These are phyloP conservation scores for Diaporthe destruens DNA, from an alignment of 2,329 filamentous ascomycete genomes.

Conservation along the genomic window DNA sequence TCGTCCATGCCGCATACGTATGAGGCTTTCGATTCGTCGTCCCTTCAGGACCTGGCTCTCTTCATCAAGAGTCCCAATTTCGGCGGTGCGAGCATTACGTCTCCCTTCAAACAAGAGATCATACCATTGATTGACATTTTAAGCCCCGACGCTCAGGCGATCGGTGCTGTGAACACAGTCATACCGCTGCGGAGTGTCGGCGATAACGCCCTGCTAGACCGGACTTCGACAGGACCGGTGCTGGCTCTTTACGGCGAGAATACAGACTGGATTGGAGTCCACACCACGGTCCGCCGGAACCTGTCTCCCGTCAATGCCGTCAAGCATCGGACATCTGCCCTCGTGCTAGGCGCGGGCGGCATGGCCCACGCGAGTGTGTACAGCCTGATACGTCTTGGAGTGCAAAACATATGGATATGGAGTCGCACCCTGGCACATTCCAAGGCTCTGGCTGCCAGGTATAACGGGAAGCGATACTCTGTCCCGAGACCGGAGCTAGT, in stretches of 20 bases:
- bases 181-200: constrained; percentile 66
- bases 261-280: constrained; percentile 75
- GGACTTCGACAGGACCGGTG: constrained; percentile 67
- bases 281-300: constrained; percentile 70
- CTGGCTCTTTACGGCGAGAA: constrained; percentile 74
- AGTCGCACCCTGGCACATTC: constrained; percentile 67
- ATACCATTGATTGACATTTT: constrained; percentile 68
- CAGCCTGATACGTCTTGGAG: constrained; percentile 70
- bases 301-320: constrained; percentile 69
- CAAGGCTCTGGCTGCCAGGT: constrained; percentile 66
- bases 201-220: constrained; percentile 56
- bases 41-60: constrained; percentile 65
- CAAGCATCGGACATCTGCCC: constrained; percentile 51
- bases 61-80: constrained; percentile 68
- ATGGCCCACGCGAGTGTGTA: constrained; percentile 64
- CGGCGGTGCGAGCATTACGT: constrained; percentile 70
- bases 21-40: constrained; percentile 63
- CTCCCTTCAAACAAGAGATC: constrained; percentile 73
- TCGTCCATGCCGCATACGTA: constrained; percentile 72
- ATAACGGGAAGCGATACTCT: constrained; percentile 1
- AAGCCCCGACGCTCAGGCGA: constrained; percentile 71
- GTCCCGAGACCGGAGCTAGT: background rate
- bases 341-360: constrained; percentile 62
- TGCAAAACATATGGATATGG: constrained; percentile 69
- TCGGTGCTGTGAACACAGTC: constrained; percentile 75